Percentiles rank a stretch among this genome's conserved stretches.
Conservation (phyloP, 129 eudicot genomes). For the Flaveria bidentis region DNA sequence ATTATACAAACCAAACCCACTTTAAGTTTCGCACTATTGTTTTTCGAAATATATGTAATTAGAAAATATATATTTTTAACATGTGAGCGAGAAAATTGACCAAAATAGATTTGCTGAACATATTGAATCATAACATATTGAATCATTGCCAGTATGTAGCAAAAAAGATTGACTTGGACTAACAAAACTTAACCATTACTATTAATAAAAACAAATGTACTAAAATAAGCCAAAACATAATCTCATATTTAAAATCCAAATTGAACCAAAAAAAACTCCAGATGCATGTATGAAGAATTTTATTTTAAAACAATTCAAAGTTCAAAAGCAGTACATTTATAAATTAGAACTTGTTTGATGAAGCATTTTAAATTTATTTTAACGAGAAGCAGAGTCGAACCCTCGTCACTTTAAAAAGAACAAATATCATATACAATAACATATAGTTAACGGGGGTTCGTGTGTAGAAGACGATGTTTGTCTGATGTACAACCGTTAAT, state of each 20-base stretch:
- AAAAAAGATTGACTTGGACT: background rate
- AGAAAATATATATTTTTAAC: background rate
- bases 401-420: too few relatives aligned
- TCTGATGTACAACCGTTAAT: background rate
- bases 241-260: slow-evolving; percentile 20
- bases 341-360: background rate
- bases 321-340: background rate
- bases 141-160: background rate
- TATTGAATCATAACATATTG: background rate
- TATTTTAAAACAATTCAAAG: slow-evolving; percentile 6
- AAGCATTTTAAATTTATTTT: background rate
- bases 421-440: too few relatives aligned
- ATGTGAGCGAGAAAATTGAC: slow-evolving; percentile 11
- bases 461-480: too few relatives aligned
- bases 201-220: slow-evolving; percentile 2
- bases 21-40: too few relatives aligned
- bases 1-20: too few relatives aligned
- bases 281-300: slow-evolving; percentile 24
- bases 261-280: slow-evolving; percentile 18
- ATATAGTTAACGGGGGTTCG: too few relatives aligned
- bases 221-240: slow-evolving; percentile 24
- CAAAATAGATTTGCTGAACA: background rate
- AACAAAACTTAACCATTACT: background rate
- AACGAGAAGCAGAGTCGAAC: too few relatives aligned
- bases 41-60: too few relatives aligned